Evolutionary conservation across 495 filamentous ascomycete species (phyloP), one percentile per base, ranked within the genome.

Genomic region (Talaromyces borbonicus): DNA sequence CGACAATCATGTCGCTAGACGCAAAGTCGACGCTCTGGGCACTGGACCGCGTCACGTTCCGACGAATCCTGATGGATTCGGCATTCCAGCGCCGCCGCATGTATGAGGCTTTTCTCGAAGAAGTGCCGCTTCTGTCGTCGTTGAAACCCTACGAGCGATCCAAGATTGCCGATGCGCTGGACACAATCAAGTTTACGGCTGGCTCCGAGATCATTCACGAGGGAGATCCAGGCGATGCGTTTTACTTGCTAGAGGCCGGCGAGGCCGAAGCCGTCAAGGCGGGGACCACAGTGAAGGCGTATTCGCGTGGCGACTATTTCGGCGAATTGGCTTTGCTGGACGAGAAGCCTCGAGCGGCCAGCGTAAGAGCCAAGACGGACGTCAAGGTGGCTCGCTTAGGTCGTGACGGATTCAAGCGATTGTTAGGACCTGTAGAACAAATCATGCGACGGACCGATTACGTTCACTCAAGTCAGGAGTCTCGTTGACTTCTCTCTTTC

Each of bases 91-190:
- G 90, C 24, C 81, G 92, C 48, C 84, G 89, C 52, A 88, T 97
- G 80, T 98, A 97, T 61, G 92, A 98, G 60, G 83, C 80, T 55
- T 97, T 98, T 71, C 74, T 98, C n/a, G 89, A 94, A 59, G 90
- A 96, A 65, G 90, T 98, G 4, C 84, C 86, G 0, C 73, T 97
- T n/a, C 77, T 97, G 8, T 77, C 81, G 9, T 81, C 75, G 20
- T 77, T 98, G 33, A 90, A 89, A 15, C 71, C 83, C 0, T 97
- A 95, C 57, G 92, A 98, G 63, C 82, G 93, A 7, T 80, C 85
- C 37, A 98, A 98, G 71, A 96, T 98, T 55, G 92, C 92, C 48
- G 92, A 98, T 66, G 90, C 92, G 3, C 69, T 98, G 30, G 86
- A 96, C 56, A 87, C 88, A 33, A 79, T 84, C 56, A 96, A 92